phyloP scores from a whole-genome alignment of 352 stramenopile genomes.

The Blastocystis sp. region DNA sequence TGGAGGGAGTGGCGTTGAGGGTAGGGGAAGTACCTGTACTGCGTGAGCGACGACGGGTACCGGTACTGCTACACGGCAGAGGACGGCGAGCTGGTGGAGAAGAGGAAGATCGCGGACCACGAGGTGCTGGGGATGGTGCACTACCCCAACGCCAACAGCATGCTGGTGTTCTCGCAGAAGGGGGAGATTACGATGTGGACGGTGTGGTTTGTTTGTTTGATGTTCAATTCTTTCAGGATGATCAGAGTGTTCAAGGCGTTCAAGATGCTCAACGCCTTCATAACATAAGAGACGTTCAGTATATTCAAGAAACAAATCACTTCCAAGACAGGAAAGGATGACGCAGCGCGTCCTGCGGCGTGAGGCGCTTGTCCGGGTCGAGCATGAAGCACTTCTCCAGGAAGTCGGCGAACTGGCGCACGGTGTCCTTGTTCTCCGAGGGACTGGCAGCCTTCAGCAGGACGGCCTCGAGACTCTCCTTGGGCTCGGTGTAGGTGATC shows the following conservation, averaged over 20 bases:
- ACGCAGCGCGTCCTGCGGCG: slow-evolving; percentile 77
- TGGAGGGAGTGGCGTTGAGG: not conserved
- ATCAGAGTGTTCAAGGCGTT: too few relatives aligned
- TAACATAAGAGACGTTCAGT: not conserved
- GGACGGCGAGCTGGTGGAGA: slow-evolving; percentile 47
- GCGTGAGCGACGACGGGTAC: slow-evolving; percentile 45
- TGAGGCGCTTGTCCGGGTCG: slow-evolving; percentile 79
- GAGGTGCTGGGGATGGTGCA: slow-evolving; percentile 33
- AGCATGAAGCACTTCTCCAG: slow-evolving; percentile 81
- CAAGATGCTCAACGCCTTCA: not conserved
- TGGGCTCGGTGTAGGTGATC: slow-evolving; percentile 77
- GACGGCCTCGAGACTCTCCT: slow-evolving; percentile 75
- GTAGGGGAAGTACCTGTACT: slow-evolving; percentile 66
- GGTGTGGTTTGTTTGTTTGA: not conserved
- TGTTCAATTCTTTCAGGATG: not conserved
- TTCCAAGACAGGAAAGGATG: slow-evolving; percentile 77
- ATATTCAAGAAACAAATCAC: not conserved
- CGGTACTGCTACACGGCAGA: slow-evolving; percentile 5
- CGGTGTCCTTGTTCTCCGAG: slow-evolving; percentile 53
- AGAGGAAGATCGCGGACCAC: slow-evolving; percentile 10
- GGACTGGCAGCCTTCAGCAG: slow-evolving; percentile 75
- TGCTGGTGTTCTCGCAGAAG: slow-evolving; percentile 39
- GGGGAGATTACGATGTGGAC: not conserved
- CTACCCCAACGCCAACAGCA: not conserved
- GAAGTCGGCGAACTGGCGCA: slow-evolving; percentile 72